phyloP scores from a whole-genome alignment of 768 basidiomycete genomes.

The Tylopilus plumbeoviolaceoides region DNA sequence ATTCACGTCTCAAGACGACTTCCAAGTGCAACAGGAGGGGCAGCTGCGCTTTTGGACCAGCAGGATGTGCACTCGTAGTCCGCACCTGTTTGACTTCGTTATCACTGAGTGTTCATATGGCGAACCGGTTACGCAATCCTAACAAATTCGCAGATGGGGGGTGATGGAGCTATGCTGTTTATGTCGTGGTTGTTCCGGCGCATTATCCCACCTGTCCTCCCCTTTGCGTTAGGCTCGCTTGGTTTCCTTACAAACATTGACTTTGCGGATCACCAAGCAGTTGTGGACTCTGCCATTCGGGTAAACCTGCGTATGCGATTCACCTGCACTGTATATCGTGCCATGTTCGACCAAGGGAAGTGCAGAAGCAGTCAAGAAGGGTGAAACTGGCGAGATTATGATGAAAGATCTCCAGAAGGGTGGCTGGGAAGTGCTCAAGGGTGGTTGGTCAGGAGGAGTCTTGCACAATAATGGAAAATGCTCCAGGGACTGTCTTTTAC shows the following conservation, averaged over 20 bases:
- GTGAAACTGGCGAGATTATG: constrained; percentile 92
- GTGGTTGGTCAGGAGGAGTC: constrained; percentile 53
- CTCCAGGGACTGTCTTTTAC: constrained; percentile 94
- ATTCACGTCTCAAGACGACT: constrained; percentile 39
- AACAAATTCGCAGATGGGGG: constrained; percentile 68
- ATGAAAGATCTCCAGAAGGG: constrained; percentile 88
- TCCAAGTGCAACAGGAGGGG: constrained; percentile 58
- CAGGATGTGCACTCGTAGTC: constrained; percentile 87
- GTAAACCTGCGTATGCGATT: constrained; percentile 99
- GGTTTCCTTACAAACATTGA: constrained; percentile 98
- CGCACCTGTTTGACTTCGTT: constrained; percentile 97
- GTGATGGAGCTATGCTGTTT: constrained; percentile 97
- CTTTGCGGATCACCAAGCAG: constrained; percentile 77
- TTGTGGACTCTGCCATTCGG: constrained; percentile 85
- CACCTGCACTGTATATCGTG: constrained; percentile 96
- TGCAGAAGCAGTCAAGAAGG: constrained; percentile 82
- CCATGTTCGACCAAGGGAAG: constrained; percentile 69
- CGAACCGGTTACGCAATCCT: constrained; percentile 3
- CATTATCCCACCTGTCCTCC: constrained; percentile 96
- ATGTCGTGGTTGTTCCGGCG: constrained; percentile 99
- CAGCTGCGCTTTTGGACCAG: constrained; percentile 97
- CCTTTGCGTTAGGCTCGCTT: constrained; percentile 94
- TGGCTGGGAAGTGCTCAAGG: constrained; percentile 96
- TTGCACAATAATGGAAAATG: constrained; percentile 42
- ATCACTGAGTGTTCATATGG: constrained; percentile 56